Base-by-base conservation (phyloP, 352 stramenopile genomes). In the Lagenidium giganteum region DNA sequence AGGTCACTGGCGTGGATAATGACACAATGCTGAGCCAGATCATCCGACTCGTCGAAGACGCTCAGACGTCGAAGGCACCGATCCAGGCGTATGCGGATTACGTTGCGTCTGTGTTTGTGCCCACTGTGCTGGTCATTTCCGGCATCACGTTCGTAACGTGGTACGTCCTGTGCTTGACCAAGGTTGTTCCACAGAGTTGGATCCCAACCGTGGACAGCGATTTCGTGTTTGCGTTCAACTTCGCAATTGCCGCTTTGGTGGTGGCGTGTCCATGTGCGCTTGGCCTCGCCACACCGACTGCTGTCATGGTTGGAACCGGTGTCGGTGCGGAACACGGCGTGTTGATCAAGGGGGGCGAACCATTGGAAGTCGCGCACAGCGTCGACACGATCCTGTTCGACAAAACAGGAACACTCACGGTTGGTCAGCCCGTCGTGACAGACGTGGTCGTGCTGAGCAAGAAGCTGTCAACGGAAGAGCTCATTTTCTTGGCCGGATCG, bases 231-330 rank as follows among this genome's bases (percentile, higher is more conserved):
- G 82, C 91, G 14, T 88, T 99, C 41, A 90, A 98, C 51, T 99
- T 99, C 70, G 91, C 70, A 4, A 98, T 99, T 49, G 92, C 95
- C 31, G 97, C 93, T 16, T 64, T 99, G 2, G 97, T 99, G 8
- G 96, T 99, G 40, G 95, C 96, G 29, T 99, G 97, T 68, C 97
- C 97, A 0, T 99, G 97, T 73, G 97, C 97, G 1, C 67, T 99
- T 14, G 97, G 96, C 3, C 64, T 99, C 18, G 96, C 97, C 5
- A 99, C 96, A 2, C 97, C 97, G 5, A 99, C 95, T 16, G 95
- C 96, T 1, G 90, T 99, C 9, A 99, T 99, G 95, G 94, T 99
- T 9, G 97, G 96, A 28, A 99, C 96, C 3, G 96, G 96, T 25
- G 93, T 99, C 9, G 96, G 95, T 20, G 97, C 97, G 7, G 73